phyloP scores from a whole-genome alignment of 1,139 yeast species.

The Candida sojae region DNA sequence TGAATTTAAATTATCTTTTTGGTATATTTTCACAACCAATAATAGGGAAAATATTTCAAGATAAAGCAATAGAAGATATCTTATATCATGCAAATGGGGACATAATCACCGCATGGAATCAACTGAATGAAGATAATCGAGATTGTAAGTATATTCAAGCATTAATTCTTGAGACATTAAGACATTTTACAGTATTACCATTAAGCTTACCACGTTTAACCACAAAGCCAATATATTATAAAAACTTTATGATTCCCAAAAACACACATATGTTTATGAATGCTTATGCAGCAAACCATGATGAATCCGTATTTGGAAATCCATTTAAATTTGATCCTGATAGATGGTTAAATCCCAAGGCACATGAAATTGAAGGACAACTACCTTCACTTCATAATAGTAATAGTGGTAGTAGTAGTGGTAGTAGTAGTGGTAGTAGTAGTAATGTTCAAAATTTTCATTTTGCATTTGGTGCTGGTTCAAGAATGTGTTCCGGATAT shows the following conservation, averaged over 20 bases:
- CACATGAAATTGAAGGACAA: constrained; percentile 20
- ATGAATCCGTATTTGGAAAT: constrained; percentile 41
- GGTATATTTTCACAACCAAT: constrained; percentile 59
- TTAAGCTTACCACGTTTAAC: constrained; percentile 65
- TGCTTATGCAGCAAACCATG: constrained; percentile 73
- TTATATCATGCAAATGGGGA: constrained; percentile 29
- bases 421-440: not conserved
- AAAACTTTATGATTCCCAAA: constrained; percentile 47
- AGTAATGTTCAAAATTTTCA: constrained; percentile 20
- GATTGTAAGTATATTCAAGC: constrained; percentile 56
- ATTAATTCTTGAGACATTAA: constrained; percentile 59
- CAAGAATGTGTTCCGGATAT: constrained; percentile 69
- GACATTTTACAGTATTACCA: constrained; percentile 68
- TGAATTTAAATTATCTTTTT: constrained; percentile 59
- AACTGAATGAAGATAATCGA: constrained; percentile 31
- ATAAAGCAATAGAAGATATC: constrained; percentile 38
- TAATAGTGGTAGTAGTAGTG: not conserved
- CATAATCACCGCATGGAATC: constrained; percentile 46
- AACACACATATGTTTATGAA: constrained; percentile 65
- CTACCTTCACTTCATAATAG: not conserved
- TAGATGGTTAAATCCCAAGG: constrained; percentile 49
- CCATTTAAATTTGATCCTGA: constrained; percentile 60
- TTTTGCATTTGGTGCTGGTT: constrained; percentile 70
- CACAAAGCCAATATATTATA: constrained; percentile 47
- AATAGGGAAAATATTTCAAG: constrained; percentile 47